Percentiles rank a stretch among this genome's conserved stretches.
phyloP scores from a whole-genome alignment of 2,329 filamentous ascomycete genomes.

The Apiospora sp. region DNA sequence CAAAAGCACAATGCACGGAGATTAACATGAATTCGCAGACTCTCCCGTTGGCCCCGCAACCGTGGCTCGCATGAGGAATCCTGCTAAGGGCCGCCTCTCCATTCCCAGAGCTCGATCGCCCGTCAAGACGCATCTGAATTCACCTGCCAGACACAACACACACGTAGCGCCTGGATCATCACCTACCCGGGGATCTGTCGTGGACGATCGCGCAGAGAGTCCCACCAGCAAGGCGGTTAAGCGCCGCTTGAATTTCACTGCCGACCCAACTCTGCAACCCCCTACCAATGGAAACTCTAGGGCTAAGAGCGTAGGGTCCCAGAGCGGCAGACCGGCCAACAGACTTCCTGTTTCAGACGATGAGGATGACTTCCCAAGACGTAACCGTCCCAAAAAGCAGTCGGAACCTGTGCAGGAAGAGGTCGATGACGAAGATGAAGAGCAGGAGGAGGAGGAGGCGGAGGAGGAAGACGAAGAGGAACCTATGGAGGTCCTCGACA shows the following conservation, averaged over 20 bases:
- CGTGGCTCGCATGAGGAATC: conserved; percentile 58
- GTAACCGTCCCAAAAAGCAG: conserved; percentile 37
- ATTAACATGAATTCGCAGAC: conserved; percentile 47
- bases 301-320: conserved; percentile 36
- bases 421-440: conserved; percentile 37
- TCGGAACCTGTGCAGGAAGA: conserved; percentile 31
- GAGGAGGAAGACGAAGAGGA: conserved; percentile 26
- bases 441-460: conserved; percentile 37
- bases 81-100: conserved; percentile 52
- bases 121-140: conserved; percentile 66
- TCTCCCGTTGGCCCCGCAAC: conserved; percentile 62
- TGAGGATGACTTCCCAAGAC: conserved; percentile 39
- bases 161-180: conserved; percentile 63
- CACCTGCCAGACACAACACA: conserved; percentile 69
- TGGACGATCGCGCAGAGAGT: conserved; percentile 30
- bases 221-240: conserved; percentile 52
- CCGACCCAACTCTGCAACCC: conserved; percentile 34
- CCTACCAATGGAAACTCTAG: conserved; percentile 35
- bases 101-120: conserved; percentile 64
- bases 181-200: conserved; percentile 51
- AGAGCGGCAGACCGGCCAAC: conserved; percentile 35
- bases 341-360: conserved; percentile 36
- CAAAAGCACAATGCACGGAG: conserved; percentile 24
- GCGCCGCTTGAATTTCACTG: conserved; percentile 62
- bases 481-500: conserved; percentile 30